Evolutionary conservation across 129 eudicot species (phyloP).

Genomic region (Centaurea solstitialis): DNA sequence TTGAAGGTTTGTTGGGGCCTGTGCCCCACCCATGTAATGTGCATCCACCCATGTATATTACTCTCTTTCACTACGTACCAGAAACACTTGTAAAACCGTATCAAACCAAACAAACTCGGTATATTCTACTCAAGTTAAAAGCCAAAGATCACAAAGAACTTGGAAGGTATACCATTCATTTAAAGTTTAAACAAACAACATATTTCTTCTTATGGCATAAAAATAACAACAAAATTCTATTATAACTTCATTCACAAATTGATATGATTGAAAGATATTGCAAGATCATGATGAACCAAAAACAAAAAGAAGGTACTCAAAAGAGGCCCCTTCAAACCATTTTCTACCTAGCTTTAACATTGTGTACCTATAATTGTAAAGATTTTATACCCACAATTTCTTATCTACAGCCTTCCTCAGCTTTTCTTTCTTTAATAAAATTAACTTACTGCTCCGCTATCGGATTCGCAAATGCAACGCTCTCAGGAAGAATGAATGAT

Average conservation of each 20-base stretch:
- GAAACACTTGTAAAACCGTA: background rate
- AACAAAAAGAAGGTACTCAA: background rate
- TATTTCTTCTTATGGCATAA: background rate
- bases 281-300: background rate
- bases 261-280: background rate
- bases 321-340: background rate
- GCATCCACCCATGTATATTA: too few species aligned
- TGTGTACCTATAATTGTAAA: background rate
- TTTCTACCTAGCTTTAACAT: background rate
- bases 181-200: background rate
- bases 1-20: too few species aligned
- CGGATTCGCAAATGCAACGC: constrained; percentile 53
- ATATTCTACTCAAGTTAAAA: background rate
- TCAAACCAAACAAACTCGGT: background rate
- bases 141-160: too few species aligned
- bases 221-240: background rate
- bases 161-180: too few species aligned
- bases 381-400: background rate
- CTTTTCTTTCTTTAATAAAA: background rate
- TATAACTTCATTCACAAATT: background rate
- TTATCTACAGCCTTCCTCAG: constrained; percentile 13
- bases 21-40: too few species aligned
- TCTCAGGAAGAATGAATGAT: constrained; percentile 77
- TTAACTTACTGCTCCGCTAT: constrained; percentile 16
- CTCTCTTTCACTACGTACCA: too few species aligned